Evolutionary conservation across 768 basidiomycete species (phyloP).

Genomic region (Roridomyces roridus): DNA sequence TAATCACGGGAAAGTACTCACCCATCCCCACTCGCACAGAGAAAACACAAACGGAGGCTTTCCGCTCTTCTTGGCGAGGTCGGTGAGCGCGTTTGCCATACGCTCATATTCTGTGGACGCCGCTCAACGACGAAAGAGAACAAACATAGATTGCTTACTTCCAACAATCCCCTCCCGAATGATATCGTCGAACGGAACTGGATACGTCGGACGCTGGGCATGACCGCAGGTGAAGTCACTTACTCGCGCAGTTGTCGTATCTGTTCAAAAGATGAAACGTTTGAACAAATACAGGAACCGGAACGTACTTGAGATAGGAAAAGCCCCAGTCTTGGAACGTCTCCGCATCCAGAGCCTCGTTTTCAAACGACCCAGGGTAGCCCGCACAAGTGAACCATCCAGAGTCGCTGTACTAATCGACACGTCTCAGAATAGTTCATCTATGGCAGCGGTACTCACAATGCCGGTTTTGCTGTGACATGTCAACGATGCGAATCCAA

Average conservation of each 20-base stretch:
- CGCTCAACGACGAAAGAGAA: not conserved
- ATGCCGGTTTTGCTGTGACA: conserved; percentile 46
- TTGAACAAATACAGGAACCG: not conserved
- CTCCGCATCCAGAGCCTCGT: conserved; percentile 62
- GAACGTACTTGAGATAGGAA: conserved; percentile 64
- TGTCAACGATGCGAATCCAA: not conserved
- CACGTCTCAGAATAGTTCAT: not conserved
- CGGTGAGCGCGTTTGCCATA: conserved; percentile 64
- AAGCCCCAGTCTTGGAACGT: conserved; percentile 71
- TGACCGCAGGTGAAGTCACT: not conserved
- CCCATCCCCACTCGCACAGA: conserved; percentile 71
- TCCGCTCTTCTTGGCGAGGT: conserved; percentile 50
- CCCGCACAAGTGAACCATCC: conserved; percentile 74
- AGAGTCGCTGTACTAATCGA: conserved; percentile 50
- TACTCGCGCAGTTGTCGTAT: conserved; percentile 64
- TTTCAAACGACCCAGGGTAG: conserved; percentile 68
- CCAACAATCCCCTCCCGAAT: conserved; percentile 61
- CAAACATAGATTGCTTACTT: conserved; percentile 41
- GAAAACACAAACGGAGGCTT: conserved; percentile 61
- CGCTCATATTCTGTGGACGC: conserved; percentile 54
- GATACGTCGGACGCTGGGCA: conserved; percentile 14
- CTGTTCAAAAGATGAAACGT: conserved; percentile 25
- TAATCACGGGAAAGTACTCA: conserved; percentile 33
- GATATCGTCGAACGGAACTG: conserved; percentile 64
- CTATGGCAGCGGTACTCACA: conserved; percentile 32